These are phyloP conservation scores for Camptophora hylomeconis DNA, from an alignment of 2,329 filamentous ascomycete genomes.

Conservation along the genomic window DNA sequence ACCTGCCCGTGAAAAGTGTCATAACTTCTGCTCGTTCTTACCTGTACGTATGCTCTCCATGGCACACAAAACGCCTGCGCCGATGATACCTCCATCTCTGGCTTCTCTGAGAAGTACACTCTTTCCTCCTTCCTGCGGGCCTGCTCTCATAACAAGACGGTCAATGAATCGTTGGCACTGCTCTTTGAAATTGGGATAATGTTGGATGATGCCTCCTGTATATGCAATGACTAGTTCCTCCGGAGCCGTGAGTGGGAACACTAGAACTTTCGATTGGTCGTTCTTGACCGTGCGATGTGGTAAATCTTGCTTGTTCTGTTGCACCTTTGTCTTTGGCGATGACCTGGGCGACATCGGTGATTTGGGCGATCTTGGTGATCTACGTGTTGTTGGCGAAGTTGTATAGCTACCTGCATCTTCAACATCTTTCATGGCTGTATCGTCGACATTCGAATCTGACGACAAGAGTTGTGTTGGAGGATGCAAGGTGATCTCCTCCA, in stretches of 20 bases:
- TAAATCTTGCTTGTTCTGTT: constrained; percentile 6
- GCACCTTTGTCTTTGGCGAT: constrained; percentile 12
- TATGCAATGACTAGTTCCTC: constrained; percentile 64
- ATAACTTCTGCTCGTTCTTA: no score
- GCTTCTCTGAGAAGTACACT: constrained; percentile 40
- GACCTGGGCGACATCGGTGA: no score
- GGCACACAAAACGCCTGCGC: constrained; percentile 41
- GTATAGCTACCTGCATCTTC: no score
- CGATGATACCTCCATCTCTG: constrained; percentile 41
- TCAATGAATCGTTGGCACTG: constrained; percentile 61
- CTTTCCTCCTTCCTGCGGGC: constrained; percentile 33
- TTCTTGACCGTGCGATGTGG: no score
- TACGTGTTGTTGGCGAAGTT: no score
- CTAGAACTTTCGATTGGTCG: no score
- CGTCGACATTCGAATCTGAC: no score
- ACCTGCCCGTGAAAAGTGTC: no score
- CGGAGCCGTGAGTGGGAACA: no score
- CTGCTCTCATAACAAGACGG: constrained; percentile 33
- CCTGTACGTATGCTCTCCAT: constrained; percentile 25
- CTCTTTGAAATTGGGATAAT: constrained; percentile 59
- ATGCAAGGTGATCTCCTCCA: constrained; percentile 47
- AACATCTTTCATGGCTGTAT: no score
- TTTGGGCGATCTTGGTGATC: no score
- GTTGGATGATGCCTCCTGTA: constrained; percentile 67
- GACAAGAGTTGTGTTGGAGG: no score